A percentile compares a stretch with the other conserved stretches of the same genome.
Evolutionary conservation across 495 filamentous ascomycete genomes (phyloP).

Genomic region (Penicillium salamii): DNA sequence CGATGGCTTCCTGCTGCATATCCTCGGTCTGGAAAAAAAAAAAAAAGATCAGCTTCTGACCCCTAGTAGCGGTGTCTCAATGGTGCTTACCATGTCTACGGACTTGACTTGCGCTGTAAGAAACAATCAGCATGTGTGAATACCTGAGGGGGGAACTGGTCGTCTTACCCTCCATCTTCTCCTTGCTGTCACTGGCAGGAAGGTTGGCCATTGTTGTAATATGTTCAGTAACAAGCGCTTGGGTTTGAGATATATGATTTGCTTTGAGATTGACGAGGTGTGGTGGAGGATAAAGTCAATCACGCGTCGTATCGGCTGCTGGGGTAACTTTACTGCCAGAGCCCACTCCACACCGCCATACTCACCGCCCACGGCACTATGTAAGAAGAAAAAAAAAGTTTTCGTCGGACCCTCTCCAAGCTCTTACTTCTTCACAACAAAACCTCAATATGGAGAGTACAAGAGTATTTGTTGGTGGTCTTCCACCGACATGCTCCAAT

Average conservation of each 20-base stretch:
- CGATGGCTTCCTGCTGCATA: slow-evolving; percentile 91
- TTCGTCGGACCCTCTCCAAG: slow-evolving; percentile 12
- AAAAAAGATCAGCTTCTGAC: slow-evolving; percentile 6
- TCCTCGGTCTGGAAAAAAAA: slow-evolving; percentile 70
- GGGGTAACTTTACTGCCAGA: slow-evolving; percentile 13
- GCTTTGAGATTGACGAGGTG: background rate
- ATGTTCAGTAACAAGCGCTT: background rate
- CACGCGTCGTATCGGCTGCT: slow-evolving; percentile 13
- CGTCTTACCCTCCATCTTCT: slow-evolving; percentile 67
- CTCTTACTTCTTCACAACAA: slow-evolving; percentile 20
- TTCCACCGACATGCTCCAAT: slow-evolving; percentile 68
- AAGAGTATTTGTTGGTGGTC: slow-evolving; percentile 85
- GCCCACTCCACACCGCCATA: slow-evolving; percentile 8
- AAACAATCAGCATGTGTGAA: slow-evolving; percentile 28
- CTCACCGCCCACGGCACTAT: slow-evolving; percentile 38
- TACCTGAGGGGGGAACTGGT: background rate
- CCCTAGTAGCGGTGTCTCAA: background rate
- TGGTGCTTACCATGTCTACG: slow-evolving; percentile 82
- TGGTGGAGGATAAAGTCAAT: background rate
- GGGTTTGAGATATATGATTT: background rate
- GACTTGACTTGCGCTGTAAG: slow-evolving; percentile 87
- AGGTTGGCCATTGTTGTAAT: slow-evolving; percentile 38
- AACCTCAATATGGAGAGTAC: slow-evolving; percentile 48
- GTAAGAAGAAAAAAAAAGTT: slow-evolving; percentile 37
- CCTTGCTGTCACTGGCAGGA: slow-evolving; percentile 51